Evolutionary conservation across 148 eudicot species (phyloP).

Genomic region (Diospyros kaki): DNA sequence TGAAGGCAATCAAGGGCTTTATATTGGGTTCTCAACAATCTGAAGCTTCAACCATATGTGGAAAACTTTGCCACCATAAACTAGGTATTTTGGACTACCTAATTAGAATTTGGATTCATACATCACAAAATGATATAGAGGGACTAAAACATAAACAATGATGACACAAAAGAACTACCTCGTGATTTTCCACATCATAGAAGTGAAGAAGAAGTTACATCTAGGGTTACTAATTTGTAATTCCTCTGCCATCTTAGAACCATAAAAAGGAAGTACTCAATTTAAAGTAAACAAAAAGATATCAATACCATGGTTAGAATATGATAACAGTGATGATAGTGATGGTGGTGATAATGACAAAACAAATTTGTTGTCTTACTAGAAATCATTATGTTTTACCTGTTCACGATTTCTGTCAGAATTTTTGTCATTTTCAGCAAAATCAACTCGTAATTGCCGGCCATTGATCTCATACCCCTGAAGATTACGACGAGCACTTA

Average conservation of each 20-base stretch:
- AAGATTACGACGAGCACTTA: conserved; percentile 98
- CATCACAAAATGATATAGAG: background rate
- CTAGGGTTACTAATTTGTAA: background rate
- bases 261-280: background rate
- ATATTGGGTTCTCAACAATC: too few species aligned
- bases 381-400: conserved; percentile 32
- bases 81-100: background rate
- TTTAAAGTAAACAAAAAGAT: background rate
- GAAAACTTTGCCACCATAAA: too few species aligned
- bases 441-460: conserved; percentile 92
- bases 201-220: background rate
- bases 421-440: conserved; percentile 97
- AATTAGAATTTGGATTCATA: background rate
- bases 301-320: background rate
- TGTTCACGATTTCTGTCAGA: conserved; percentile 80
- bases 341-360: background rate
- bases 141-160: background rate
- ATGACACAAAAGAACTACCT: background rate
- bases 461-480: conserved; percentile 98
- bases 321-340: background rate
- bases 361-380: background rate
- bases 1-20: too few species aligned
- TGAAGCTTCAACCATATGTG: too few species aligned
- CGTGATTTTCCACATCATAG: background rate
- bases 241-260: background rate